These are phyloP conservation scores for Musa beccarii DNA, from an alignment of 176 grass and related monocot species.

Conservation along the genomic window DNA sequence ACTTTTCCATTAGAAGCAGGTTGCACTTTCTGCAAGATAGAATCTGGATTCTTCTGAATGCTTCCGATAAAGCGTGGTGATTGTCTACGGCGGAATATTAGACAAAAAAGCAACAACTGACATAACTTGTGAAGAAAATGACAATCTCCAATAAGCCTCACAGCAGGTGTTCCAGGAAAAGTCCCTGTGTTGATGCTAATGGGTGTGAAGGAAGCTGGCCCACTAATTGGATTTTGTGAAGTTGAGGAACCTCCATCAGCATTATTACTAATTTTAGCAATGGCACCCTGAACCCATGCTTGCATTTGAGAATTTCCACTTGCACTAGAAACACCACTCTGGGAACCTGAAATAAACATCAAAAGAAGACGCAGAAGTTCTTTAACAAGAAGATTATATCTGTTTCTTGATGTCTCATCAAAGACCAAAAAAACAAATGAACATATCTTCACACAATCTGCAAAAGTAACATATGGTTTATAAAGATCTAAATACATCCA, in stretches of 20 bases:
- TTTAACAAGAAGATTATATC: background rate
- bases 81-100: conserved; percentile 86
- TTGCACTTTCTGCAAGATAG: conserved; percentile 61
- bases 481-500: too few relatives aligned
- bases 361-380: background rate
- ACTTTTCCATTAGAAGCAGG: conserved; percentile 62
- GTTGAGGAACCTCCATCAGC: conserved; percentile 66
- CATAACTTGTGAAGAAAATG: conserved; percentile 96
- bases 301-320: conserved; percentile 94
- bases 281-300: conserved; percentile 98
- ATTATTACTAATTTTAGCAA: conserved; percentile 96
- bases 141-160: conserved; percentile 93
- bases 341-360: conserved; percentile 48
- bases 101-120: conserved; percentile 84
- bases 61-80: conserved; percentile 49
- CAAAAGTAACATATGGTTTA: too few relatives aligned
- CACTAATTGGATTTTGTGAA: conserved; percentile 65
- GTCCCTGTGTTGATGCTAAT: conserved; percentile 98
- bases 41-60: conserved; percentile 59
- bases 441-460: too few relatives aligned
- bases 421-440: too few relatives aligned
- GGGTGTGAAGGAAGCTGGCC: conserved; percentile 74
- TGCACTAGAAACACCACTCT: conserved; percentile 55
- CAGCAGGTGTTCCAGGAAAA: conserved; percentile 97
- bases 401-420: too few relatives aligned